Evolutionary conservation across 768 basidiomycete species (phyloP).

Genomic region (Terana coerulea): DNA sequence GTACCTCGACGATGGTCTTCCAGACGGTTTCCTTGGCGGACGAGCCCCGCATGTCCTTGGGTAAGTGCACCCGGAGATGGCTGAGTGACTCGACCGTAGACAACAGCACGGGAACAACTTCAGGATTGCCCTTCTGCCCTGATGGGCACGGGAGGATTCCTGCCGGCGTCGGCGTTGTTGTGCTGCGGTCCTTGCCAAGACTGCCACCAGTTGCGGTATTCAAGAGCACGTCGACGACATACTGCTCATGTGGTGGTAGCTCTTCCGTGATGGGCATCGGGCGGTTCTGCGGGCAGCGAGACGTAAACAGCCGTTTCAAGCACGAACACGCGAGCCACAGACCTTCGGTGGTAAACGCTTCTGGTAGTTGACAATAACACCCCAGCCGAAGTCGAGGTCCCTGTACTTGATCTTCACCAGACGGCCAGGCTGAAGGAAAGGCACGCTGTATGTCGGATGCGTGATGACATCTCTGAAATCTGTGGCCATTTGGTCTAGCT

Average conservation of each 20-base stretch:
- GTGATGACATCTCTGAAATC: conserved; percentile 93
- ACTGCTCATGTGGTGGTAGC: conserved; percentile 81
- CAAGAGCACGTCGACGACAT: conserved; percentile 89
- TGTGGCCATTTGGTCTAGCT: conserved; percentile 81
- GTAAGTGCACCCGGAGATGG: conserved; percentile 81
- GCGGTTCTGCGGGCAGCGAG: conserved; percentile 42
- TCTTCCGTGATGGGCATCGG: conserved; percentile 68
- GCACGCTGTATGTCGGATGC: conserved; percentile 91
- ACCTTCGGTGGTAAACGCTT: conserved; percentile 86
- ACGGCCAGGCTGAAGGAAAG: conserved; percentile 89
- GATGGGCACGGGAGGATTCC: conserved; percentile 73
- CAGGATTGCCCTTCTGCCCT: conserved; percentile 72
- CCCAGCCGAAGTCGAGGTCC: conserved; percentile 94
- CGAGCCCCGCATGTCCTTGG: conserved; percentile 83
- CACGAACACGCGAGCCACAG: conserved; percentile 11
- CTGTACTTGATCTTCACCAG: conserved; percentile 89
- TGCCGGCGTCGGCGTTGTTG: conserved; percentile 52
- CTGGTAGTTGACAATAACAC: conserved; percentile 87
- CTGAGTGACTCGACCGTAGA: conserved; percentile 85
- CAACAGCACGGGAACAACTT: conserved; percentile 85
- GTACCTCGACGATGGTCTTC: conserved; percentile 91
- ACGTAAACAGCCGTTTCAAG: background rate
- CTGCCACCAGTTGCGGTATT: conserved; percentile 65
- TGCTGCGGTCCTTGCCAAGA: conserved; percentile 56
- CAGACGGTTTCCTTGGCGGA: conserved; percentile 77